Conservation (phyloP, 208 protist genomes). For the Novymonas esmeraldas region DNA sequence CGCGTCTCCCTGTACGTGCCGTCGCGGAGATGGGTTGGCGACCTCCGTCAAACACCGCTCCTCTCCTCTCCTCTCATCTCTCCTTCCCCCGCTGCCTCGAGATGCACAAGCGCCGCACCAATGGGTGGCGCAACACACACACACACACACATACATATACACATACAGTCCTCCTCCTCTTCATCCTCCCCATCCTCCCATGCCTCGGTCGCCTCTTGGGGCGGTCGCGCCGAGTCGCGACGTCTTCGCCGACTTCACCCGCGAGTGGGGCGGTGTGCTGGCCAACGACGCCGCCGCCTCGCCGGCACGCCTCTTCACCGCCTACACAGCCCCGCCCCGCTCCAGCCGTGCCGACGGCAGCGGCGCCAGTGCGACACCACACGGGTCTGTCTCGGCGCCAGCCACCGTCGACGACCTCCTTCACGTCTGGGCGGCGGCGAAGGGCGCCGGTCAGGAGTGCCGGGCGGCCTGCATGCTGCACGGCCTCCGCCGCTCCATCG, state of each 20-base stretch:
- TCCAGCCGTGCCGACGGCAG: neutral
- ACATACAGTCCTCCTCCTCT: neutral
- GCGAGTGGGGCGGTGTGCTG: conserved; percentile 22
- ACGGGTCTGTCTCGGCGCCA: neutral
- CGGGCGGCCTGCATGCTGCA: conserved; percentile 34
- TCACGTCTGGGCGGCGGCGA: conserved; percentile 27
- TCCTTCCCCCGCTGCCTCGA: too few species aligned
- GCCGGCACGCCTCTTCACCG: conserved; percentile 17
- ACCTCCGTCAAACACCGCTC: too few species aligned
- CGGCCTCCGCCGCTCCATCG: conserved; percentile 22
- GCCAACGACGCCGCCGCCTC: conserved; percentile 15
- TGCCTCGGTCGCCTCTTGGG: too few species aligned
- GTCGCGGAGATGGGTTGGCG: too few species aligned
- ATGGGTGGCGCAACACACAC: too few species aligned
- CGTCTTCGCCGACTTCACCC: conserved; percentile 19
- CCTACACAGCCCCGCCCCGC: neutral
- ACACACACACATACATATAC: neutral
- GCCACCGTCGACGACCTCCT: conserved; percentile 34
- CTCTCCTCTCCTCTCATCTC: too few species aligned
- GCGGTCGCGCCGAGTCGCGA: too few species aligned
- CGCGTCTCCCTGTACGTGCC: too few species aligned
- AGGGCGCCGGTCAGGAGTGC: conserved; percentile 27
- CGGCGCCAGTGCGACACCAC: neutral
- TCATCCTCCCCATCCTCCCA: too few species aligned
- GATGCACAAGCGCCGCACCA: too few species aligned